Base-by-base conservation (phyloP, 2,329 filamentous ascomycete species). In the Neonectria sp. region DNA sequence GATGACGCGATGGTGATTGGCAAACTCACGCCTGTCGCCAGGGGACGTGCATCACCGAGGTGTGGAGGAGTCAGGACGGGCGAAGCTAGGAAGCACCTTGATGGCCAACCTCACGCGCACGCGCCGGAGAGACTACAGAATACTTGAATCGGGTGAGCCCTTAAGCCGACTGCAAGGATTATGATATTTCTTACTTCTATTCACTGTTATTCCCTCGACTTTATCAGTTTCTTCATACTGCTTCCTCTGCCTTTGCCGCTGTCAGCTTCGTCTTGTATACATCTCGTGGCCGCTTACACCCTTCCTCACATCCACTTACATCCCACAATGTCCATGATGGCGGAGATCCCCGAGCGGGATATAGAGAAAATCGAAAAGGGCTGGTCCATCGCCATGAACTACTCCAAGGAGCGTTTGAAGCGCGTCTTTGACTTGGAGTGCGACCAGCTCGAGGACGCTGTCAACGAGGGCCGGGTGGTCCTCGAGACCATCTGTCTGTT, bases 401-500 rank as follows among this genome's bases (percentile, higher is more conserved):
- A 76, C 57, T 82, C 81, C 21, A 77, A 78, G 33, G 75, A 80
- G 51, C 73, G 81, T 12, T 61, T 82, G 11, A 71, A 76, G 51
- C 72, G 75, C n/a, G 73, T 82, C 17, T 71, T 79, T 51, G 71
- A 75, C 27, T 74, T 79, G 56, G 71, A 78, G n/a, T 73, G 75
- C n/a, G 73, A 77, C 21, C 74, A 81, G 67, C 71, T 82, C 27
- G 75, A 79, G 31, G 70, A 71, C 17, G 80, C 79, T 1, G 70
- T 75, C 51, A 71, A 76, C 9, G 77, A 80, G 31, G 81, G 81
- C 4, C 72, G 70, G 11, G 63, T 82, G 25, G 76, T 82, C 13
- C 71, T 82, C 37, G 81, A 82, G 72, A 82, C 80, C 8, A 73
- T 80, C 15, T 82, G 81, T 51, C 65, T 82, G n/a, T 82, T 82